Evolutionary conservation across 306 rosid species (phyloP), one percentile per base, ranked within the genome.

Genomic region (Datisca glomerata): DNA sequence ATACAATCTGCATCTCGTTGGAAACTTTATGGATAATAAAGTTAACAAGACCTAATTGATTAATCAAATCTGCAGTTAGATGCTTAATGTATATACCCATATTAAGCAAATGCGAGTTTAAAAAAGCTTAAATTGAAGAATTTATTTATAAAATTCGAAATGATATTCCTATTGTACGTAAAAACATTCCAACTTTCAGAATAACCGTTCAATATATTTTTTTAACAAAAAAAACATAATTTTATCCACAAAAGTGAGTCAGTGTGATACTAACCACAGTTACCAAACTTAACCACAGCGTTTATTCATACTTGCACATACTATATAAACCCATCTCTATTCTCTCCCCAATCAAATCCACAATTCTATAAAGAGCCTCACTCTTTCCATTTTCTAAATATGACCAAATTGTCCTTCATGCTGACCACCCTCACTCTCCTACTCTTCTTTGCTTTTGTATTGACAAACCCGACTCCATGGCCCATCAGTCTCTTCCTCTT

Each of bases 321-420:
- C 28, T 47, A 47, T 47, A 47, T 18, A 47, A 47, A 19, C 6
- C 53, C 11, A 47, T n/a, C n/a, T n/a, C n/a, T n/a, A n/a, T n/a
- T n/a, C n/a, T n/a, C 13, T 24, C 37, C 3, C 36, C n/a, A 15
- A 24, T 7, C 23, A 21, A 49, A 34, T 45, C 6, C 35, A 19
- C 46, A 37, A 24, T 42, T 43, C 24, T 41, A 21, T 9, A 24
- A 3, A 13, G 11, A 39, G 20, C 17, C 2, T 2, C 47, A 21
- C 7, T 7, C 12, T 11, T 19, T 18, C 53, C n/a, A 14, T 7
- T 5, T 14, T n/a, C 43, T 17, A 3, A 7, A 5, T 4, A 48
- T 4, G 15, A 85, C 71, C 79, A 74, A 75, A 46, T 51, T 61
- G 50, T 52, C n/a, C n/a, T n/a, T 63, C 12, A 1, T 45, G 2